phyloP scores from a whole-genome alignment of 163 green algal species.

The Picocystis sp. region DNA sequence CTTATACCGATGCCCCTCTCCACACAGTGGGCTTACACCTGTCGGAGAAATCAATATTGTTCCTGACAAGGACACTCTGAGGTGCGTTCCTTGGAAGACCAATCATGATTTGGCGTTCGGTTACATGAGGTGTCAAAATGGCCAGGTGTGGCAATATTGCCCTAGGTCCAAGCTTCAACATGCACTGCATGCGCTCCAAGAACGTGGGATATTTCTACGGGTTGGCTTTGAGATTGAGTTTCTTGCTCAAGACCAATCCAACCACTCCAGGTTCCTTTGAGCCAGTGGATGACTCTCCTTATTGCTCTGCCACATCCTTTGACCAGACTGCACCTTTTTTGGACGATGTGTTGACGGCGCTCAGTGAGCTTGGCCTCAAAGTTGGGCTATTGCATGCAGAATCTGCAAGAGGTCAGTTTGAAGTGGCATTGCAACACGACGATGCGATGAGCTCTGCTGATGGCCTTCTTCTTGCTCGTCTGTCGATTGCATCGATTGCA shows the following conservation, averaged over 20 bases:
- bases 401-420: conserved; percentile 45
- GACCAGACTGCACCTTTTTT: conserved; percentile 29
- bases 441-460: conserved; percentile 25
- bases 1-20: conserved; percentile 8
- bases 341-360: conserved; percentile 23
- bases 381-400: conserved; percentile 47
- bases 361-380: conserved; percentile 22
- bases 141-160: conserved; percentile 20
- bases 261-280: not conserved
- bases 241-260: conserved; percentile 19
- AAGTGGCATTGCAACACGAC: conserved; percentile 21
- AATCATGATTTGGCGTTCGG: conserved; percentile 15
- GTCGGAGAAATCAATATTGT: conserved; percentile 23
- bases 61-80: conserved; percentile 9
- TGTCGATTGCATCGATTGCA: conserved; percentile 29
- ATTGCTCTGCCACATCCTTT: conserved; percentile 20
- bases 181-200: conserved; percentile 11
- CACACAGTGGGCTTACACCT: not conserved
- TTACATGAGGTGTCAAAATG: conserved; percentile 7
- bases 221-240: conserved; percentile 49
- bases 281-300: conserved; percentile 13
- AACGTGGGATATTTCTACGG: conserved; percentile 18
- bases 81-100: conserved; percentile 16
- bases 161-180: conserved; percentile 21
- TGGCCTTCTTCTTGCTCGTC: conserved; percentile 26